Conservation (phyloP, 2,329 filamentous ascomycete genomes). For the Hypoxylon sp. region DNA sequence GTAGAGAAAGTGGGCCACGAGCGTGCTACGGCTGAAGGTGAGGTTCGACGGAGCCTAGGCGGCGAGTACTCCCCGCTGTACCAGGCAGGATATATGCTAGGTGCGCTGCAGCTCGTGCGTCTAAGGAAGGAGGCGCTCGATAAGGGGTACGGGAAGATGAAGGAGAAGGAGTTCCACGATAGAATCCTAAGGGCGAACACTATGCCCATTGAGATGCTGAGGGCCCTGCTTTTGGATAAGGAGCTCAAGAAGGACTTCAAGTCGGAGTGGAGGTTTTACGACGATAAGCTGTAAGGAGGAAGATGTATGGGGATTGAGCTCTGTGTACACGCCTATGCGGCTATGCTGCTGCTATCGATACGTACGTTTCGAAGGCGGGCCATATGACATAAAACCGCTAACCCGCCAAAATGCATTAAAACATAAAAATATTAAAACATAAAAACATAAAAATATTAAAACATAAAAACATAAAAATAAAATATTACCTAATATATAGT, state of each 20-base stretch:
- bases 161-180: slow-evolving; percentile 69
- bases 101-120: slow-evolving; percentile 67
- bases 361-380: no score
- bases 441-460: no score
- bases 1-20: slow-evolving; percentile 70
- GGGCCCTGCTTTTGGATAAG: slow-evolving; percentile 60
- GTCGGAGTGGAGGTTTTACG: slow-evolving; percentile 65
- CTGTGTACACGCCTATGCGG: not conserved
- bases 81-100: slow-evolving; percentile 71
- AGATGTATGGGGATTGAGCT: not conserved
- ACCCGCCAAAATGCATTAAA: no score
- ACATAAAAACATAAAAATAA: no score
- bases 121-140: slow-evolving; percentile 63
- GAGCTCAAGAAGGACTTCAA: slow-evolving; percentile 59
- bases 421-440: no score
- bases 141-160: slow-evolving; percentile 48
- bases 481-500: no score
- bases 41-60: slow-evolving; percentile 68
- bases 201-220: slow-evolving; percentile 67
- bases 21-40: slow-evolving; percentile 69
- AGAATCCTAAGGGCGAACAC: slow-evolving; percentile 62
- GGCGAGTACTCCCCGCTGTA: slow-evolving; percentile 70
- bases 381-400: no score
- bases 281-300: slow-evolving; percentile 30
- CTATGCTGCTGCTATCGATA: not conserved